These are phyloP conservation scores for Pestalotiopsis sp. DNA, from an alignment of 2,329 filamentous ascomycete genomes.

Conservation along the genomic window DNA sequence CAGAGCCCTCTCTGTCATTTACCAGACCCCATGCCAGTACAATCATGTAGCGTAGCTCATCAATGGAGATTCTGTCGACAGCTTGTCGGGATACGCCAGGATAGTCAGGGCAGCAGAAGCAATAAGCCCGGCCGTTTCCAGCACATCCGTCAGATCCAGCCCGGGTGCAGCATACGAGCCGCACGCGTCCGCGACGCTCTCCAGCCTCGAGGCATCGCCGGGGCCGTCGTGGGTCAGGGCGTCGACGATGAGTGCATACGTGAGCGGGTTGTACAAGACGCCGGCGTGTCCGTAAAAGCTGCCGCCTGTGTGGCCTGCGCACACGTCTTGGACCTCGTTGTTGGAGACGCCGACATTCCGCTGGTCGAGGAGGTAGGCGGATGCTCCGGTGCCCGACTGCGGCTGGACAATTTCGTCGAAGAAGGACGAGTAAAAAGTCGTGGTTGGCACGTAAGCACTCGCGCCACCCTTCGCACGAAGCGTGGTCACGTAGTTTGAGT, in stretches of 20 bases:
- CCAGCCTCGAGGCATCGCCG: not conserved
- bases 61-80: not conserved
- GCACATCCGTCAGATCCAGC: constrained; percentile 3
- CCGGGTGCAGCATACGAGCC: constrained; percentile 3
- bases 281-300: constrained; percentile 15
- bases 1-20: not conserved
- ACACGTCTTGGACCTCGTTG: constrained; percentile 46
- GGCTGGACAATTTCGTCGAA: constrained; percentile 55
- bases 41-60: constrained; percentile 5
- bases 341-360: constrained; percentile 46
- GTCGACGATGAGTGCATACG: constrained; percentile 11
- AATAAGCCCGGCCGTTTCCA: constrained; percentile 10
- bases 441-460: constrained; percentile 55
- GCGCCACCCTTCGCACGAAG: constrained; percentile 46
- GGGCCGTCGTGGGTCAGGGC: constrained; percentile 5
- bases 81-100: constrained; percentile 10
- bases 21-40: no score
- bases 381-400: constrained; percentile 45
- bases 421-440: constrained; percentile 49
- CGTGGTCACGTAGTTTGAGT: constrained; percentile 39
- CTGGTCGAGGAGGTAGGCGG: constrained; percentile 41
- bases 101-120: not conserved
- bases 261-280: constrained; percentile 12
- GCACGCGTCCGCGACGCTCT: constrained; percentile 5
- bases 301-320: constrained; percentile 39